Conservation (phyloP, 176 grass and related monocot genomes). For the Secale cereale region DNA sequence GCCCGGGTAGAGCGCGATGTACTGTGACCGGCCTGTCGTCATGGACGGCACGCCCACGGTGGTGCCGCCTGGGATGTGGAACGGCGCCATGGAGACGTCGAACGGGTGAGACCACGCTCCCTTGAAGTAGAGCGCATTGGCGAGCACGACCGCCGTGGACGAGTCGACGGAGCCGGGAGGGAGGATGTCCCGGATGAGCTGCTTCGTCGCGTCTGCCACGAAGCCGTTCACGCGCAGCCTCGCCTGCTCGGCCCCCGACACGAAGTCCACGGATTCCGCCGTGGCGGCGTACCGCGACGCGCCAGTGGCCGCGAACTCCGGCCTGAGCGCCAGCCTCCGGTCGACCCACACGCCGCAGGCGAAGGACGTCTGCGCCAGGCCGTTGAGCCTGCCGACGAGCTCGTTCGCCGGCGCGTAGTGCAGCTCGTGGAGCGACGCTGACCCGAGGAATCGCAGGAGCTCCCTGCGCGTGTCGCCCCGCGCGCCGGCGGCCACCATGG, state of each 20-base stretch:
- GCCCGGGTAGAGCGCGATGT: too few relatives aligned
- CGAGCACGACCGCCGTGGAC: too few relatives aligned
- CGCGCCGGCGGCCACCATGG: conserved; percentile 12
- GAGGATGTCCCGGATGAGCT: too few relatives aligned
- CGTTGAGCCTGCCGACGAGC: not conserved
- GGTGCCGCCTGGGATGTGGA: too few relatives aligned
- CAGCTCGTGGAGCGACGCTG: not conserved
- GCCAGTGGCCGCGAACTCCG: not conserved
- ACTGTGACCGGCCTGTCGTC: too few relatives aligned
- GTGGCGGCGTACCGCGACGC: not conserved
- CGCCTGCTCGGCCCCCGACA: not conserved
- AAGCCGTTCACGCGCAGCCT: too few relatives aligned
- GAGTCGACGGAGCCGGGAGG: too few relatives aligned
- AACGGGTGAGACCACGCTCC: too few relatives aligned
- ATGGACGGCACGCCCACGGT: too few relatives aligned
- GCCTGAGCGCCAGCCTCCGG: not conserved
- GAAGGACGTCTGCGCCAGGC: conserved; percentile 4
- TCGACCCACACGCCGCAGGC: conserved; percentile 28
- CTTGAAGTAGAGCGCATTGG: too few relatives aligned
- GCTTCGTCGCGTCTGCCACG: too few relatives aligned
- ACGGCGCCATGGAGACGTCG: too few relatives aligned
- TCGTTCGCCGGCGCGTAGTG: not conserved
- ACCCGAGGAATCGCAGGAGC: not conserved
- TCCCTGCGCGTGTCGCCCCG: not conserved
- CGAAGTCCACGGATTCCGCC: not conserved